Conservation (phyloP, 345 rosid species). For the Microthlaspi erraticum region DNA sequence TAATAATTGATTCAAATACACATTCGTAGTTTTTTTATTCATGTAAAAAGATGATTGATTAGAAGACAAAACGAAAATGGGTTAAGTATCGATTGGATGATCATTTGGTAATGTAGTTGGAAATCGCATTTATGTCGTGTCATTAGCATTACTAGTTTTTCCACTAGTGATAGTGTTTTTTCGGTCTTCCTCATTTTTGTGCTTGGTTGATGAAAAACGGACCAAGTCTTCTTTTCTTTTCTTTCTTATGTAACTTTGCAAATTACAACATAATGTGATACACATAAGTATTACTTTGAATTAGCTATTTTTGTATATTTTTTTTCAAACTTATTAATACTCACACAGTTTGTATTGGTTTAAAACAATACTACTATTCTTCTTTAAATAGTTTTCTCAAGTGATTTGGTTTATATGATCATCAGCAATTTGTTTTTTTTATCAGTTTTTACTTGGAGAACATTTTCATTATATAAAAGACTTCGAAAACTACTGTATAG, state of each 20-base stretch:
- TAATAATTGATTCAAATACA: slow-evolving; percentile 37
- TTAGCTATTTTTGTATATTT: background rate
- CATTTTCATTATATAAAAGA: background rate
- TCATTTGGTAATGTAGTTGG: slow-evolving; percentile 15
- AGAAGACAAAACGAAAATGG: slow-evolving; percentile 34
- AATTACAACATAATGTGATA: slow-evolving; percentile 17
- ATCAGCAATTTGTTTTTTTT: background rate
- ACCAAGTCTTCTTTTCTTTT: slow-evolving; percentile 6
- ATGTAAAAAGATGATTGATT: slow-evolving; percentile 18
- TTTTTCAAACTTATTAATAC: background rate
- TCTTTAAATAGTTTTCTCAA: too few relatives aligned
- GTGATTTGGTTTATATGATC: too few relatives aligned
- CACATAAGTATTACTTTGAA: slow-evolving; percentile 1
- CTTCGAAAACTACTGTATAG: slow-evolving; percentile 3
- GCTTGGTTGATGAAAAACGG: slow-evolving; percentile 16
- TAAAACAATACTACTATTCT: too few relatives aligned
- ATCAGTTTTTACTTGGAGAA: background rate
- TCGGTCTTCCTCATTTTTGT: slow-evolving; percentile 26
- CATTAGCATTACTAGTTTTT: slow-evolving; percentile 45
- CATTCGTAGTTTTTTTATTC: slow-evolving; percentile 17
- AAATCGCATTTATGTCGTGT: slow-evolving; percentile 27
- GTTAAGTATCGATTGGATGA: slow-evolving; percentile 25
- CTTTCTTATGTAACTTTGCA: slow-evolving; percentile 31
- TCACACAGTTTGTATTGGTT: background rate
- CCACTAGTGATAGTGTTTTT: slow-evolving; percentile 39